phyloP scores from a whole-genome alignment of 768 basidiomycete genomes.

The Mycena capillaripes region DNA sequence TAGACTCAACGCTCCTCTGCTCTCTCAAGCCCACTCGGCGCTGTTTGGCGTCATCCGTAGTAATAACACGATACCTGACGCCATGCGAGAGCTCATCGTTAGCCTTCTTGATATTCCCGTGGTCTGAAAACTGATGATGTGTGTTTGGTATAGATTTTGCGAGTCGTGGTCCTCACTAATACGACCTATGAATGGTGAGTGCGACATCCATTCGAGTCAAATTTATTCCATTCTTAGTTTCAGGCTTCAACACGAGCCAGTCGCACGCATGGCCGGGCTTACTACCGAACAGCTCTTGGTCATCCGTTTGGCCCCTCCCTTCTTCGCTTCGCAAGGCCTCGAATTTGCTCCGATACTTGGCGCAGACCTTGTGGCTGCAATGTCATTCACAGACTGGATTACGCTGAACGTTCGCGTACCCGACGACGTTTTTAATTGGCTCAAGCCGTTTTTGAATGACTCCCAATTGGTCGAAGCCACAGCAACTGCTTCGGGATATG shows the following conservation, averaged over 20 bases:
- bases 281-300: conserved; percentile 46
- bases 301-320: conserved; percentile 41
- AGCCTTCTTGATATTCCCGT: neutral
- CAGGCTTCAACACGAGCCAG: conserved; percentile 49
- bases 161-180: conserved; percentile 42
- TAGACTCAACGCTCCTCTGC: conserved; percentile 5
- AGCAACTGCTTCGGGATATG: conserved; percentile 48
- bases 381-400: conserved; percentile 46
- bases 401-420: conserved; percentile 46
- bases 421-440: conserved; percentile 42
- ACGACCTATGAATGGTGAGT: conserved; percentile 40
- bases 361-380: conserved; percentile 44
- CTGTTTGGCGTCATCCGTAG: conserved; percentile 5
- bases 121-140: neutral
- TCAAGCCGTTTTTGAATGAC: conserved; percentile 43
- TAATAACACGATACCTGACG: conserved; percentile 5
- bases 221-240: neutral
- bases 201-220: neutral
- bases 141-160: conserved; percentile 39
- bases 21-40: neutral
- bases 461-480: conserved; percentile 48
- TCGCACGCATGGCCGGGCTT: conserved; percentile 45
- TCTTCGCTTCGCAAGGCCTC: conserved; percentile 9
- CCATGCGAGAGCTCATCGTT: conserved; percentile 16
- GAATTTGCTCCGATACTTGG: conserved; percentile 35